Evolutionary conservation across 306 rosid species (phyloP), one percentile per base, ranked within the genome.

Genomic region (Dryas octopetala): DNA sequence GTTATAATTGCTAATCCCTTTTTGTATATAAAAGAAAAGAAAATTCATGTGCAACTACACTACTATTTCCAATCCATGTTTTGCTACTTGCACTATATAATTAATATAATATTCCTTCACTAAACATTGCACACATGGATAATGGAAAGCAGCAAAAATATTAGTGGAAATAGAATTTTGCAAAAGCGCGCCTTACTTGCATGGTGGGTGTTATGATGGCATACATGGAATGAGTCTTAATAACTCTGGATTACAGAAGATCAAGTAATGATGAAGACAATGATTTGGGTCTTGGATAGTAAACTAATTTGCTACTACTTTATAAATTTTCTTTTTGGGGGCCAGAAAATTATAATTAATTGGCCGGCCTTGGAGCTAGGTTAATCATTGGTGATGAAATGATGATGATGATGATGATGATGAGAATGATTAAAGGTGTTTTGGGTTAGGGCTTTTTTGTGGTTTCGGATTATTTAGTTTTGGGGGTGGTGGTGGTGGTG

Each of bases 1-100:
- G 93, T 46, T 81, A 95, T 91, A 81, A 88, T 91, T 86, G 82
- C 84, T 70, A 64, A 49, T 16, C 15, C 84, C 82, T 85, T 85
- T 88, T 64, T 83, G 77, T 57, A 46, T 63, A 73, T 75, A 68
- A 79, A 80, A 66, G 59, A 8, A 62, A 32, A 49, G 74, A 78
- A 75, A 76, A 63, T 61, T 79, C 68, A 53, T 60, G 46, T 32
- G 55, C 50, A 40, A 28, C 66, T 60, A 66, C 75, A 41, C 73
- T 54, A 41, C 73, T 54, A 66, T 54, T 62, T 70, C 55, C 80
- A 68, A 71, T 13, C 49, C 57, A 58, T 60, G 32, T 70, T 75
- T 61, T 61, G 53, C 70, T 73, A 45, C 59, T 84, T 80, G 80
- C 76, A 38, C 48, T 13, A 78, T 62, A 9, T 58, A 76, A 64